Base-by-base conservation (phyloP, 2,329 filamentous ascomycete genomes). In the Alternaria atra region DNA sequence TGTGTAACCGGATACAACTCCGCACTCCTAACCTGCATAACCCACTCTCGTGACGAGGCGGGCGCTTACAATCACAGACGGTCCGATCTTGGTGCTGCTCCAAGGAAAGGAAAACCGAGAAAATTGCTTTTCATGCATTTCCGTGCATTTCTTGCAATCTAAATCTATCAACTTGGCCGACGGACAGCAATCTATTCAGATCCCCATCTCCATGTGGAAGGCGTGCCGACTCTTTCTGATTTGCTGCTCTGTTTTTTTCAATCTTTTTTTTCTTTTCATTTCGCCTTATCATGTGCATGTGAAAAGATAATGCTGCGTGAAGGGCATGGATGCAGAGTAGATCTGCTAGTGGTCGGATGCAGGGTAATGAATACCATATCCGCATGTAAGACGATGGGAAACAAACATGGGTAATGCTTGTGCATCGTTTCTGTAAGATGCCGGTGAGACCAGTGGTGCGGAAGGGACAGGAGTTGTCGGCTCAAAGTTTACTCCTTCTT, bases 1-100 rank as follows among this genome's bases (percentile, higher is more conserved):
- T 50, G 46, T 50, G 46, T 50, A 37, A 50, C 46, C 46, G 46
- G 46, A 37, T 50, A 23, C 20, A 50, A 37, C 46, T 50, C 46
- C 46, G 46, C 46, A 50, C 13, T 23, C 46, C 37, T 32, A 50
- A 35, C 32, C 25, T 50, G 46, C 46, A 50, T 35, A 50, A 35
- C 20, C 32, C 46, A 37, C 46, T 50, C 46, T 50, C 20, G 46
- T 37, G 32, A 50, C 46, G 30, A 37, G 20, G 46, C 13, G 46
- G 46, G 46, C 46, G 46, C 46, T 50, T 50, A 37, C 46, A 20
- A 35, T 50, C 32, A 50, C 46, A 50, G 35, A 50, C 46, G 46
- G 46, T 50, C 46, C 46, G 46, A 50, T 50, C 46, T 30, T 35
- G 30, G 20, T 23, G 30, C 46, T 20, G 23, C 32, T 37, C 20